Evolutionary conservation across 805 yeast species (phyloP).

Genomic region (Candida quercuum): DNA sequence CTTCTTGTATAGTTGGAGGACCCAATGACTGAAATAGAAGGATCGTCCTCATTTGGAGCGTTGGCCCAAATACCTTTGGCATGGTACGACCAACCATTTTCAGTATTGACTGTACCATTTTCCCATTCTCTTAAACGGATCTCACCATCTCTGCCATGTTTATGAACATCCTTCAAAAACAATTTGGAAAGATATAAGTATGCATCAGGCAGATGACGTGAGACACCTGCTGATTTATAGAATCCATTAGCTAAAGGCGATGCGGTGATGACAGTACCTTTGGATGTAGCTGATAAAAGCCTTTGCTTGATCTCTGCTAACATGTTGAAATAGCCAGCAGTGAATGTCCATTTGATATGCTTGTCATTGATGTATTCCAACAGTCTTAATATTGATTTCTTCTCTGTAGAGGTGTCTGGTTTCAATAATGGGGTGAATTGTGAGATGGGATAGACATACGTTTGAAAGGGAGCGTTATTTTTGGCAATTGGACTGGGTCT

Average conservation of each 20-base stretch:
- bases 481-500: constrained; percentile 12
- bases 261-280: constrained; percentile 79
- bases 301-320: constrained; percentile 61
- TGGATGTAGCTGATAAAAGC: constrained; percentile 52
- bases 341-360: constrained; percentile 70
- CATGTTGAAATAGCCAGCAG: constrained; percentile 96
- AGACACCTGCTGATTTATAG: constrained; percentile 76
- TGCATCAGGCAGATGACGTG: constrained; percentile 80
- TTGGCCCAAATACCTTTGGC: constrained; percentile 93
- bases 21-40: constrained; percentile 79
- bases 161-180: constrained; percentile 52
- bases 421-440: constrained; percentile 81
- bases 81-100: constrained; percentile 94
- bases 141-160: constrained; percentile 33
- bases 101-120: constrained; percentile 74
- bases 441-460: constrained; percentile 83
- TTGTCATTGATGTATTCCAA: constrained; percentile 53
- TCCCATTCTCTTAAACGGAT: constrained; percentile 79
- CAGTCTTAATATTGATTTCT: constrained; percentile 58
- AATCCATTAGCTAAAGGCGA: constrained; percentile 94
- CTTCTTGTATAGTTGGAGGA: constrained; percentile 91
- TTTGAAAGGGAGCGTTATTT: constrained; percentile 29
- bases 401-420: constrained; percentile 75
- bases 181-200: constrained; percentile 69
- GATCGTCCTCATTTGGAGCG: constrained; percentile 48